Evolutionary conservation across 371 early-diverging fungal genomes (phyloP), one percentile per base, ranked within the genome.

Genomic region (Parasitella parasitica): DNA sequence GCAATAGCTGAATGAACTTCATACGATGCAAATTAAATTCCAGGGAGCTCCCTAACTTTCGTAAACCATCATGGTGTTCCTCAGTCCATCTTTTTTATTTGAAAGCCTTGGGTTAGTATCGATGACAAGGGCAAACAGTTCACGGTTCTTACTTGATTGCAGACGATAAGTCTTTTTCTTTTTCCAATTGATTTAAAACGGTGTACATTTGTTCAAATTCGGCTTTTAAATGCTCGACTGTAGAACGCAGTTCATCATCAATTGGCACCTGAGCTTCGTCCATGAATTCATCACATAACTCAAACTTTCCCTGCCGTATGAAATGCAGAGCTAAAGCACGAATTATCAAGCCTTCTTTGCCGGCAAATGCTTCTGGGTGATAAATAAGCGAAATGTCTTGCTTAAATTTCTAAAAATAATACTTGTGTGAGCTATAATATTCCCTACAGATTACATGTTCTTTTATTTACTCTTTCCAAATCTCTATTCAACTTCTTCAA

Each of bases 231-330:
- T 68, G 60, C n/a, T 76, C 70, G 4, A 72, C 57, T 9, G 61
- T 69, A 11, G 68, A 59, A 28, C 69, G 65, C n/a, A 75, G 56
- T 26, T 68, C 71, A 34, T 73, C 63, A 28, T 75, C 71, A 11
- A 69, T 51, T 4, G 62, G 58, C 24, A 76, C 66, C 53, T 63
- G 77, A 57, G 85, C 79, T 69, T 81, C 66, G 57, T 73, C 60
- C 62, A 81, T 56, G 61, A 90, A 89, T 9, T 77, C 66, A 26
- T 88, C 83, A 20, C 86, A 92, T 16, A 92, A 66, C 16, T 84
- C 88, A 69, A 93, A 95, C 38, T 90, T 82, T 16, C 97, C 97
- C 70, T 95, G 88, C n/a, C 95, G 83, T 32, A 95, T 82, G 66
- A 96, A 91, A 59, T 96, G 95, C 59, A 80, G 58, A 5, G 86